Base-by-base conservation (phyloP, 192 early-diverging fungal genomes). In the Coemansia sp. region DNA sequence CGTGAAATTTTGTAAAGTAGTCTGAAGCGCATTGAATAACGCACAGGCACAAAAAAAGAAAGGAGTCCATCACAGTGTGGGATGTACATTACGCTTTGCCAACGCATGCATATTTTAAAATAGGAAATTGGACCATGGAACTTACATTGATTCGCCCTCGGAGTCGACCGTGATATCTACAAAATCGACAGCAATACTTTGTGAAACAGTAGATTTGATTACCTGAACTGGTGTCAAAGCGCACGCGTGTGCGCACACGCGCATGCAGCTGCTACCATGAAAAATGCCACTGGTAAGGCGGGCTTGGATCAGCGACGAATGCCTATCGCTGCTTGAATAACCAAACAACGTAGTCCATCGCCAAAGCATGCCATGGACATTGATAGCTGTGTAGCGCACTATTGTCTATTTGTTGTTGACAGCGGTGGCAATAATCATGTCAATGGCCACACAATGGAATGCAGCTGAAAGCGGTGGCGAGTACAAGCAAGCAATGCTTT, bases 61-160 rank as follows among this genome's bases (percentile, higher is more conserved):
- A 27, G 27, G 3, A 55, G 54, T 20, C 10, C 54, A 55, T 19
- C 23, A 22, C 23, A 23, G 27, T 55, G 39, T 9, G 39, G 39
- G 39, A 46, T 46, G 39, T 46, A 17, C 5, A 46, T 46, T 46
- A 55, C 57, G 27, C 27, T 29, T 55, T 21, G 51, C 10, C 51
- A 52, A 29, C 51, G 21, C 27, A 54, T 46, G 39, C 39, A 46
- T 46, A 46, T 46, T 46, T 17, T 9, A 46, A 46, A 46, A 46
- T 46, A 46, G 17, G 17, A 17, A 1, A 46, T 46, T 46, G 39
- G 39, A 46, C 14, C 14, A 17, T 46, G 11, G 22, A 61, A 82
- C 85, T 76, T 86, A 88, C 87, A 89, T 89, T 68, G 84, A 85
- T 73, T 89, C 88, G 31, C 88, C 88, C 54, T 86, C 85, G 30